A percentile compares a stretch with the other conserved stretches of the same genome.
These are phyloP conservation scores for Calonectria leucothoes DNA, from an alignment of 2,329 filamentous ascomycete genomes.

Conservation along the genomic window DNA sequence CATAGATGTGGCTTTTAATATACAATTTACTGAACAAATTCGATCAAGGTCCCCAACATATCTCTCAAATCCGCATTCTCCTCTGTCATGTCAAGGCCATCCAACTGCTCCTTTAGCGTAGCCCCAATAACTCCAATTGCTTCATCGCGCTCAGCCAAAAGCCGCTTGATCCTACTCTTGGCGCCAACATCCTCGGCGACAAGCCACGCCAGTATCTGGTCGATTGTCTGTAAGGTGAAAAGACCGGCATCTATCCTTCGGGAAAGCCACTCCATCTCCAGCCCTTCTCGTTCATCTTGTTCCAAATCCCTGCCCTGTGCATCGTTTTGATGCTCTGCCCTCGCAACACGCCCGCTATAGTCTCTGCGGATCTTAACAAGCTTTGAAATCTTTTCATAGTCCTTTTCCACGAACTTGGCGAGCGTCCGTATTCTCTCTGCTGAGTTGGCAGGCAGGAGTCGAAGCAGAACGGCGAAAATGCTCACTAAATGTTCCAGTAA, in stretches of 20 bases:
- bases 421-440: slow-evolving; percentile 83
- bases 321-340: slow-evolving; percentile 61
- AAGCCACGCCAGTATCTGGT: slow-evolving; percentile 90
- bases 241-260: slow-evolving; percentile 85
- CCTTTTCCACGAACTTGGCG: slow-evolving; percentile 95
- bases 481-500: slow-evolving; percentile 84
- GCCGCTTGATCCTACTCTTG: slow-evolving; percentile 68
- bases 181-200: slow-evolving; percentile 88
- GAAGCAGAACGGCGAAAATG: slow-evolving; percentile 85
- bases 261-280: slow-evolving; percentile 79
- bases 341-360: slow-evolving; percentile 74
- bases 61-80: slow-evolving; percentile 68
- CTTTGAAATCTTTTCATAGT: slow-evolving; percentile 86
- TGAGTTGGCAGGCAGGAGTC: slow-evolving; percentile 81
- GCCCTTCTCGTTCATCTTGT: slow-evolving; percentile 55
- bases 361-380: slow-evolving; percentile 78
- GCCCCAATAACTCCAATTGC: slow-evolving; percentile 69
- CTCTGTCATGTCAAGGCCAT: slow-evolving; percentile 66
- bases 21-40: slow-evolving; percentile 56
- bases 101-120: slow-evolving; percentile 73
- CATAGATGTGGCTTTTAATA: slow-evolving; percentile 32
- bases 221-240: slow-evolving; percentile 84
- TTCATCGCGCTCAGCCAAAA: slow-evolving; percentile 77
- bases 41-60: slow-evolving; percentile 65
- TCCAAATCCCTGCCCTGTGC: slow-evolving; percentile 23